Conservation (phyloP, 495 filamentous ascomycete genomes). For the Hypoxylon intermedium region DNA sequence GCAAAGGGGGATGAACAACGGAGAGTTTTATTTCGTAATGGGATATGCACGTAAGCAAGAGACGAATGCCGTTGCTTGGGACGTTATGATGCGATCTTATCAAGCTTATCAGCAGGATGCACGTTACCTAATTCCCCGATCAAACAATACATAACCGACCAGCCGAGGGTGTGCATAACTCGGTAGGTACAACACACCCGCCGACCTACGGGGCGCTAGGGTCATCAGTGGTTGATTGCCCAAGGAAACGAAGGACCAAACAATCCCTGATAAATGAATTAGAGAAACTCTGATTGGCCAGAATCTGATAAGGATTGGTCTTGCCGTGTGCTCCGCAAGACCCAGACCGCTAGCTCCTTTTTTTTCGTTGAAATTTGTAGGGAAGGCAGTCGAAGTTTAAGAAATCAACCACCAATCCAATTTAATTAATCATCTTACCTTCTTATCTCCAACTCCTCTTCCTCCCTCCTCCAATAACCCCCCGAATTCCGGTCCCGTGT, state of each 20-base stretch:
- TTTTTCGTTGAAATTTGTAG: constrained; percentile 4
- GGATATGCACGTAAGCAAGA: neutral
- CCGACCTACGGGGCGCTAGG: no score
- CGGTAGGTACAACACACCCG: constrained; percentile 2
- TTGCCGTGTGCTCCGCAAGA: constrained; percentile 20
- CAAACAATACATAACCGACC: constrained; percentile 28
- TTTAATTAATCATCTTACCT: constrained; percentile 19
- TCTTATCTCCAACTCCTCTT: constrained; percentile 11
- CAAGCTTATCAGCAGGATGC: constrained; percentile 6
- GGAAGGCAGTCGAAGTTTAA: constrained; percentile 25
- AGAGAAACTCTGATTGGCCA: constrained; percentile 29
- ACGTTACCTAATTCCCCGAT: constrained; percentile 18
- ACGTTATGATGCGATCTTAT: no score
- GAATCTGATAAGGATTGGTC: constrained; percentile 8
- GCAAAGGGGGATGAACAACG: no score
- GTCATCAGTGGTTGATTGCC: no score
- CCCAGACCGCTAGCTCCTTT: constrained; percentile 31
- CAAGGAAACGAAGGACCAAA: constrained; percentile 16
- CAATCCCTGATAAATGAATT: constrained; percentile 38
- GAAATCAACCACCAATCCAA: constrained; percentile 25
- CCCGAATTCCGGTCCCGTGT: constrained; percentile 15
- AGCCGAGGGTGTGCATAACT: constrained; percentile 31
- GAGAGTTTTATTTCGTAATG: no score
- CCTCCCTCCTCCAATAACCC: constrained; percentile 14
- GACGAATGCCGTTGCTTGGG: no score